These are phyloP conservation scores for Aureobasidium sp. DNA, from an alignment of 2,329 filamentous ascomycete genomes.

Conservation along the genomic window DNA sequence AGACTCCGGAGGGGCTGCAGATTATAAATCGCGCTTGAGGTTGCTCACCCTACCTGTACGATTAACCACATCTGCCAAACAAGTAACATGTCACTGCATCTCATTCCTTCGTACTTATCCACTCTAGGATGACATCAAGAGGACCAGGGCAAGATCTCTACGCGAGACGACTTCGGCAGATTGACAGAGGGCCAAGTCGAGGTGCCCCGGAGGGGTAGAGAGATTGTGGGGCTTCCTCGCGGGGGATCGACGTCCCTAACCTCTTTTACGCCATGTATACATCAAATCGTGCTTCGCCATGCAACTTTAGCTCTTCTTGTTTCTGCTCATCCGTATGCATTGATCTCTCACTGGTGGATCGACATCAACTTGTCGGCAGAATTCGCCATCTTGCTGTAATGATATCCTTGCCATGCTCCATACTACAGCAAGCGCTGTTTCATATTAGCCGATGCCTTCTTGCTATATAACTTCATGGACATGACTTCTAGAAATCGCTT, in stretches of 20 bases:
- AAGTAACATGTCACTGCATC: neutral
- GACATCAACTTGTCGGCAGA: neutral
- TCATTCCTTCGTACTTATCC: neutral
- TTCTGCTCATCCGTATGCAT: neutral
- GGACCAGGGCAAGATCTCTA: neutral
- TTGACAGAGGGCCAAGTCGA: neutral
- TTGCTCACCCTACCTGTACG: neutral
- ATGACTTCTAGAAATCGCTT: neutral
- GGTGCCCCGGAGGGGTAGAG: neutral
- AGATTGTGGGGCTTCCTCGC: neutral
- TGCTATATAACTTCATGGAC: neutral
- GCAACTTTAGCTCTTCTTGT: neutral
- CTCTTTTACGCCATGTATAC: neutral
- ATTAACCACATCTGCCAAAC: neutral
- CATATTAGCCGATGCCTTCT: neutral
- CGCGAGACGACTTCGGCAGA: neutral
- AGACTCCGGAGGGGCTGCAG: neutral
- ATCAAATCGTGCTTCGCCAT: neutral
- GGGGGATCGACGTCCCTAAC: conserved; percentile 1
- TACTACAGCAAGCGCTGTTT: neutral
- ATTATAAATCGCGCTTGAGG: neutral
- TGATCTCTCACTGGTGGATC: neutral
- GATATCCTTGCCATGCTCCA: neutral
- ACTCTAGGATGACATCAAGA: neutral
- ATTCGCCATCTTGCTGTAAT: neutral